A percentile compares a stretch with the other conserved stretches of the same genome.
phyloP scores from a whole-genome alignment of 495 filamentous ascomycete genomes.

The Penicillium daleae region DNA sequence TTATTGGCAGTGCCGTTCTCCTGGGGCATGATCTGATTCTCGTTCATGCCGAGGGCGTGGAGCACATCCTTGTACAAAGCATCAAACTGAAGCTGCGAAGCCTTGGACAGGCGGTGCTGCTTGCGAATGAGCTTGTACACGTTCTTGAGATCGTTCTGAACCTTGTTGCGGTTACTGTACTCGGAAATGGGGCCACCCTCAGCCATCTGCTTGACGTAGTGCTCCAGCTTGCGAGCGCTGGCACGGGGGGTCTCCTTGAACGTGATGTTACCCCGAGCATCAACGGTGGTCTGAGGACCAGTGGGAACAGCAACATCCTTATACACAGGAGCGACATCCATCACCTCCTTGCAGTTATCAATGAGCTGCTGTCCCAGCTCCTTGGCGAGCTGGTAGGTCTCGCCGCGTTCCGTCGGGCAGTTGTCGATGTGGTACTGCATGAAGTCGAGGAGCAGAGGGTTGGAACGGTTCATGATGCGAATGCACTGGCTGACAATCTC shows the following conservation, averaged over 20 bases:
- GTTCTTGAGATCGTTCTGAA: conserved; percentile 89
- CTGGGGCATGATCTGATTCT: conserved; percentile 90
- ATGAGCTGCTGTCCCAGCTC: conserved; percentile 93
- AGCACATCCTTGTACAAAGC: conserved; percentile 89
- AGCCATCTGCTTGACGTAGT: conserved; percentile 98
- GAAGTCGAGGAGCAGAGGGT: conserved; percentile 92
- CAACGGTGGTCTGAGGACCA: conserved; percentile 86
- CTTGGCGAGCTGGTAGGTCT: conserved; percentile 97
- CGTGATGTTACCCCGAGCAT: conserved; percentile 83
- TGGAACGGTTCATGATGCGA: conserved; percentile 98
- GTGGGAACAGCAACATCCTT: conserved; percentile 95
- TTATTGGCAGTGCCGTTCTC: conserved; percentile 75
- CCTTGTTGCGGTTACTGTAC: conserved; percentile 97
- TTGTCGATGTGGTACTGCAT: conserved; percentile 99
- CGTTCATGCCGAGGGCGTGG: conserved; percentile 92
- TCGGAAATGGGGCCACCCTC: conserved; percentile 97
- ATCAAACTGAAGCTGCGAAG: conserved; percentile 94
- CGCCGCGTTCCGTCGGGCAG: conserved; percentile 93
- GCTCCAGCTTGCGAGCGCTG: conserved; percentile 94
- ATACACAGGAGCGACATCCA: conserved; percentile 80
- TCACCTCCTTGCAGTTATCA: conserved; percentile 94
- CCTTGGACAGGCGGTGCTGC: conserved; percentile 94
- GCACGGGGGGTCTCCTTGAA: conserved; percentile 87
- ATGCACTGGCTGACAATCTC: conserved; percentile 99
- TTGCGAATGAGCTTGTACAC: conserved; percentile 98